These are phyloP conservation scores for Fraxinus xanthoxyloides DNA, from an alignment of 305 asterid species.

Conservation along the genomic window DNA sequence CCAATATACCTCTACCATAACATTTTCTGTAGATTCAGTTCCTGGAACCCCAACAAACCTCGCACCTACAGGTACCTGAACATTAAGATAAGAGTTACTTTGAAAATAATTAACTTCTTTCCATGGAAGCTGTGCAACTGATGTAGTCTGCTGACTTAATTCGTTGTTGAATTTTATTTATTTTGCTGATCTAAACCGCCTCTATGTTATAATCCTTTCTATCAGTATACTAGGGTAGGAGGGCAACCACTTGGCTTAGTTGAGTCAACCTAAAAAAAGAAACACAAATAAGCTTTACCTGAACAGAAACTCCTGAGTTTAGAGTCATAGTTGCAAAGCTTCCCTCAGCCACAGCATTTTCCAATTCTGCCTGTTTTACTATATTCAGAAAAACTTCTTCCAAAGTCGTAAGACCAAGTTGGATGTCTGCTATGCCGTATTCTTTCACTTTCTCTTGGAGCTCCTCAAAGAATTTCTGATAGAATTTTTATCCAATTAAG, in stretches of 20 bases:
- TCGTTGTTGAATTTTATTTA: background rate
- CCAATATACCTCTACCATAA: constrained; percentile 88
- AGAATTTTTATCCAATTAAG: background rate
- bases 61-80: constrained; percentile 80
- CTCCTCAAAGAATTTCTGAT: constrained; percentile 68
- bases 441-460: constrained; percentile 62
- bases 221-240: background rate
- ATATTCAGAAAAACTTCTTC: constrained; percentile 90
- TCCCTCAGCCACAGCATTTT: constrained; percentile 59
- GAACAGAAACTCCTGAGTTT: constrained; percentile 53
- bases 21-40: constrained; percentile 50
- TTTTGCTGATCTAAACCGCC: background rate
- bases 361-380: constrained; percentile 74
- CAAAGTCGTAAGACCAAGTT: constrained; percentile 85
- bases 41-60: constrained; percentile 74
- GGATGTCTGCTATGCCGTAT: constrained; percentile 74
- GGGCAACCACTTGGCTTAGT: background rate
- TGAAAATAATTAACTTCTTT: background rate
- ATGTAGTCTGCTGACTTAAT: background rate
- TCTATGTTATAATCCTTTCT: background rate
- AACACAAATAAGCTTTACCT: constrained; percentile 35
- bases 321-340: constrained; percentile 51
- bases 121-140: background rate
- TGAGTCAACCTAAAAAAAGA: background rate
- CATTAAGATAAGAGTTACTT: background rate